Evolutionary conservation across 2,329 filamentous ascomycete species (phyloP), one percentile per base, ranked within the genome.

Genomic region (Penicillium aurantiogriseum): DNA sequence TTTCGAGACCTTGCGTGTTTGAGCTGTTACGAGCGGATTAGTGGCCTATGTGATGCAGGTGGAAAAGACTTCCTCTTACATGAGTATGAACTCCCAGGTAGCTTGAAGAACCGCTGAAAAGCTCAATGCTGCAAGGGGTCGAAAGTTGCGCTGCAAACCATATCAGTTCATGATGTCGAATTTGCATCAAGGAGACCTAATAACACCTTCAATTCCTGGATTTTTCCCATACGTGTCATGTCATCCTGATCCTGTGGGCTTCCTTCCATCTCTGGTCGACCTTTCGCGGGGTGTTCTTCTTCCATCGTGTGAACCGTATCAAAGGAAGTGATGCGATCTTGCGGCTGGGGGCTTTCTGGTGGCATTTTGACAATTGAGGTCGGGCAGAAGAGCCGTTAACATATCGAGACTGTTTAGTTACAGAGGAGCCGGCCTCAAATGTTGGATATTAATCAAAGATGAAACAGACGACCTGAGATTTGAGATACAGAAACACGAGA

Each of bases 71-170:
- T 1, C 10, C 4, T 17, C 65, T 50, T 36, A 72, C 69, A 73
- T 70, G 3, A 72, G 56, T 39, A 72, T 63, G 59, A 70, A 72
- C 50, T 72, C 69, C 70, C 70, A 73, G 1, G 70, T 71, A 2
- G 69, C 70, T 44, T 71, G 68, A 6, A 72, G 52, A 11, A 72
- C 67, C 0, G 70, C 67, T 4, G 70, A 64, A 46, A 73, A 72
- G 38, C 70, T 72, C 23, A 72, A 49, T 3, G 70, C 70, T 15
- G 70, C 68, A 8, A 72, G 51, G 3, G 69, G 69, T 19, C 68
- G 67, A 48, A 71, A 63, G 13, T 69, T 69, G 58, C 70, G 65
- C 70, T 73, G 11, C 10, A 21, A 17, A 19, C 2, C 2, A 23
- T 15, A 3, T 46, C 47, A 43, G 51, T 27, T 7, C 2, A 1